Conservation (phyloP, 2,329 filamentous ascomycete genomes). For the Aspergillus pseudoviridinutans region DNA sequence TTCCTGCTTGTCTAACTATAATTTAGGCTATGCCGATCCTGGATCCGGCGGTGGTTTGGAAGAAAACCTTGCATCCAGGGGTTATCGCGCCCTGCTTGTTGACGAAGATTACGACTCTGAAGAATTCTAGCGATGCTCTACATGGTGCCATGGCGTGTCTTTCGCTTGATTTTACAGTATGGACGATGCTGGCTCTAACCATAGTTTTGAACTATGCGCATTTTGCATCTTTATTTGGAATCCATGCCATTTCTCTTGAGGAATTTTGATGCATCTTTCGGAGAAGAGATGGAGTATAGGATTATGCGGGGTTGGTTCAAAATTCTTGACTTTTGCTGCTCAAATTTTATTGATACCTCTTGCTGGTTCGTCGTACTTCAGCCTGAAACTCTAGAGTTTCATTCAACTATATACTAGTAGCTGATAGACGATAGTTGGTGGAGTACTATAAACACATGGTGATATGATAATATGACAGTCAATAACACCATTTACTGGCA, state of each 20-base stretch:
- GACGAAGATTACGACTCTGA: conserved; percentile 75
- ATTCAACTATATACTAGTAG: neutral
- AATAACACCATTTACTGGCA: neutral
- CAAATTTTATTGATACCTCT: neutral
- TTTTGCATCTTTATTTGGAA: neutral
- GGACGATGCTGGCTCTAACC: neutral
- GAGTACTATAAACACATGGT: neutral
- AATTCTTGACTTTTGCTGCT: neutral
- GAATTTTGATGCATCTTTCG: neutral
- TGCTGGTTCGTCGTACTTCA: neutral
- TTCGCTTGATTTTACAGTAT: neutral
- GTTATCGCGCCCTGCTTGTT: conserved; percentile 72
- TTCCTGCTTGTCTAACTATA: neutral
- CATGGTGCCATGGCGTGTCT: neutral
- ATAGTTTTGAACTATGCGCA: neutral
- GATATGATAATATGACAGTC: no score
- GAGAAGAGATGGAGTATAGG: neutral
- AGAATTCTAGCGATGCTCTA: conserved; percentile 44
- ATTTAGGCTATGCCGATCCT: conserved; percentile 73
- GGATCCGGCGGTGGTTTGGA: conserved; percentile 85
- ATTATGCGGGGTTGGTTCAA: neutral
- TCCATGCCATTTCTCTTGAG: neutral
- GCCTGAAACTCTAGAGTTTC: neutral
- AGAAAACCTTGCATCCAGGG: conserved; percentile 75
- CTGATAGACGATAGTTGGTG: neutral